Conservation (phyloP, 805 yeast species). For the Lipomyces spencermartinsiae region DNA sequence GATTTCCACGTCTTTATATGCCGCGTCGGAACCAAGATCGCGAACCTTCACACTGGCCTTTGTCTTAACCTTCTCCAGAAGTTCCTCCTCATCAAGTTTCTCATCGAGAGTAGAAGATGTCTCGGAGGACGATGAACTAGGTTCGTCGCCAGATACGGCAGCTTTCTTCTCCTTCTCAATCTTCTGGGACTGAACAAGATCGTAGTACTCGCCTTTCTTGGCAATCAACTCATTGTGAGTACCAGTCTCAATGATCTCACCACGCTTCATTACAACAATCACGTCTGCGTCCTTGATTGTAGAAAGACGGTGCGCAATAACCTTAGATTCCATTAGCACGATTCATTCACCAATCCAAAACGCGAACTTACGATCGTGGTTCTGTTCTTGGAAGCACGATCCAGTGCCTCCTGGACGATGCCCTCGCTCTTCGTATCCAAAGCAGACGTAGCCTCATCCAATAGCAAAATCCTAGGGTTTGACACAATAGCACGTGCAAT, state of each 20-base stretch:
- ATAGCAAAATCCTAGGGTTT: constrained; percentile 60
- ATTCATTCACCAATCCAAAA: constrained; percentile 52
- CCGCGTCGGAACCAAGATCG: constrained; percentile 3
- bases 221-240: constrained; percentile 49
- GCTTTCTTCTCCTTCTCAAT: constrained; percentile 42
- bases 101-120: constrained; percentile 16
- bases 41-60: constrained; percentile 23
- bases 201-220: constrained; percentile 44
- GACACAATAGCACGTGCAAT: constrained; percentile 65
- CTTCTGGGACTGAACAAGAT: constrained; percentile 49
- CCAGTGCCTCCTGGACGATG: constrained; percentile 60
- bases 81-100: constrained; percentile 28
- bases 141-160: background rate
- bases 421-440: constrained; percentile 67
- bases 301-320: constrained; percentile 88
- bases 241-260: constrained; percentile 59
- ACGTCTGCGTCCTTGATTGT: constrained; percentile 75
- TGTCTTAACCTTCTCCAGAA: constrained; percentile 26
- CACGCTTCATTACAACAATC: constrained; percentile 58
- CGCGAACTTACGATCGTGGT: constrained; percentile 78
- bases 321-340: constrained; percentile 52
- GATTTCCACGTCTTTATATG: constrained; percentile 9
- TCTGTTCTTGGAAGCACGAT: constrained; percentile 42
- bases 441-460: constrained; percentile 75
- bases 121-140: constrained; percentile 19